Percentiles rank a stretch among this genome's conserved stretches.
Evolutionary conservation across 2,329 filamentous ascomycete genomes (phyloP).

Genomic region (Sporothrix mexicana): DNA sequence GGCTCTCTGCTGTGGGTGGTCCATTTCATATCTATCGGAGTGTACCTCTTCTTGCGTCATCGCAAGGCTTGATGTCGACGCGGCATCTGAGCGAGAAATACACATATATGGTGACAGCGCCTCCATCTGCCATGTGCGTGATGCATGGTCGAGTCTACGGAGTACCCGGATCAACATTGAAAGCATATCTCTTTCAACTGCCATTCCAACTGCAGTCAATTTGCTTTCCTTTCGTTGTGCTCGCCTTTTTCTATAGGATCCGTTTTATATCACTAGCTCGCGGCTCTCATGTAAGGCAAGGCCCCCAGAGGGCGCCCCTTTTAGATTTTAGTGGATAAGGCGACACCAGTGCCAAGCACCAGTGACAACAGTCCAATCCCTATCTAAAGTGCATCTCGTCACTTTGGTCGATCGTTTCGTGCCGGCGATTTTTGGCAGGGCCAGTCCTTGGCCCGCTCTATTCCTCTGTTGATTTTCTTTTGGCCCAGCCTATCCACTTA

Average conservation of each 20-base stretch:
- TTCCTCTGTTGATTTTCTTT: not conserved
- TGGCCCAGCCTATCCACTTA: slow-evolving; percentile 2
- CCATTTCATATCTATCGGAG: not conserved
- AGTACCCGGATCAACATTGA: not conserved
- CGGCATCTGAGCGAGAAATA: not conserved
- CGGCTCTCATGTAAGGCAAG: not conserved
- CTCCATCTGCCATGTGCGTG: not conserved
- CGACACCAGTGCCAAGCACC: slow-evolving; percentile 16
- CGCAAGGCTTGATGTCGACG: slow-evolving; percentile 30
- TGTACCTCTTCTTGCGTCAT: slow-evolving; percentile 26
- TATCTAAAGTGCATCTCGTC: slow-evolving; percentile 13
- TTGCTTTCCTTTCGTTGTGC: not conserved
- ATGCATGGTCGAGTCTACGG: not conserved
- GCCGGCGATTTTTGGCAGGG: not conserved
- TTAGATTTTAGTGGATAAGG: not conserved
- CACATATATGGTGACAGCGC: not conserved
- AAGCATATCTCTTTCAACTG: not conserved
- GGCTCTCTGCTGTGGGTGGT: not conserved
- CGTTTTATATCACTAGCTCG: not conserved
- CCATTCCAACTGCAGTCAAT: not conserved
- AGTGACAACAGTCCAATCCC: not conserved
- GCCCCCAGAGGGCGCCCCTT: not conserved
- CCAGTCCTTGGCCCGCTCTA: slow-evolving; percentile 1
- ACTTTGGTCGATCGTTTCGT: slow-evolving; percentile 23
- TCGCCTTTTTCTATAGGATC: slow-evolving; percentile 3